Base-by-base conservation (phyloP, 148 eudicot species). In the Arbutus unedo region DNA sequence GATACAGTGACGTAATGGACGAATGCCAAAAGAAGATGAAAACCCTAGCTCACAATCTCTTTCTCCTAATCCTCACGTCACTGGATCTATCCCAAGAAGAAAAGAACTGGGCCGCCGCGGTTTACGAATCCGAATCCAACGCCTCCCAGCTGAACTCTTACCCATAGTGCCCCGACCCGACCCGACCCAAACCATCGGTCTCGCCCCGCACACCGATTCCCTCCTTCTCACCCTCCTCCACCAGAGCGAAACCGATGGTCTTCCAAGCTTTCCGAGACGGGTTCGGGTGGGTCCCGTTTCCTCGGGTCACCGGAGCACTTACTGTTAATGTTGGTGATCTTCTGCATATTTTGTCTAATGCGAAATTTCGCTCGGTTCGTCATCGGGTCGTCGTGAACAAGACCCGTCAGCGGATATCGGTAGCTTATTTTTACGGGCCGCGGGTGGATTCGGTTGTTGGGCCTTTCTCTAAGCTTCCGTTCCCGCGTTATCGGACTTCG, bases 201-300 rank as follows among this genome's bases (percentile, higher is more conserved):
- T 94, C 44, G 94, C 93, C 7, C 86, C 87, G 0, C 98, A 94
- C 80, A 94, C 98, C 0, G 98, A 94, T 62, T 82, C 96, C n/a
- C 51, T 85, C 9, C 89, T 94, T 31, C 84, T 94, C 47, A 94
- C 98, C 6, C 88, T 94, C 77, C 88, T 92, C 21, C 89, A 92
- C 84, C 98, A 94, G 43, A 82, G 84, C 60, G 75, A 83, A 64
- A 79, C 87, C 15, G 84, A 79, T 3, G 98, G 94, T 23, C 91
- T n/a, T 94, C 21, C 91, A 92, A 81, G 83, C 91, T 21, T 74
- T 85, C 47, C 38, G 38, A 31, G 89, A 91, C 6, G 91, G 88
- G 3, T 8, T 47, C 1, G 92, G 92, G n/a, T 94, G 98, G 95
- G 88, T 83, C 6, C 13, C 87, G 0, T 89, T 92, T 2, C 68